phyloP scores from a whole-genome alignment of 805 yeast genomes.

The Suhomyces faveliae region DNA sequence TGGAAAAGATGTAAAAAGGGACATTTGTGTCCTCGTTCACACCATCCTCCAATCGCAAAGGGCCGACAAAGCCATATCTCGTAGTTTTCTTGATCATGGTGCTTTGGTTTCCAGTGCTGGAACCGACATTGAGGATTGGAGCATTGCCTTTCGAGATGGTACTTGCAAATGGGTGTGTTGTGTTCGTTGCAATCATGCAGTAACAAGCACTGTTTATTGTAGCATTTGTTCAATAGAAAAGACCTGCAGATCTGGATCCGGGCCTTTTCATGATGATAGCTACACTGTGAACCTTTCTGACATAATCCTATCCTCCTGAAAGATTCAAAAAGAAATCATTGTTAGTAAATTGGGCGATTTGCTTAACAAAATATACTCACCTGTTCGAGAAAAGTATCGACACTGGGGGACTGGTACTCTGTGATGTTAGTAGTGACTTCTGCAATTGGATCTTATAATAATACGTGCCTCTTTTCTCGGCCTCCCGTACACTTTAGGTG shows the following conservation, averaged over 20 bases:
- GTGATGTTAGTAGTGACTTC: conserved; percentile 8
- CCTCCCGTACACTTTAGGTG: conserved; percentile 18
- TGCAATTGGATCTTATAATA: neutral
- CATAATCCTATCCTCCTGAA: conserved; percentile 47
- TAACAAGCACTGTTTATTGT: conserved; percentile 46
- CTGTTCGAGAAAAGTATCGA: conserved; percentile 39
- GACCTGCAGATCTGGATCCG: conserved; percentile 57
- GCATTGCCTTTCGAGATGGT: conserved; percentile 26
- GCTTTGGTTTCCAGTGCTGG: conserved; percentile 44
- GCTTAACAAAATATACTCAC: conserved; percentile 22
- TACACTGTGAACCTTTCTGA: conserved; percentile 50
- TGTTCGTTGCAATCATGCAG: conserved; percentile 58
- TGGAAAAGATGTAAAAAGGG: conserved; percentile 54
- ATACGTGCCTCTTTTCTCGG: conserved; percentile 15
- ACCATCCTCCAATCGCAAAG: conserved; percentile 69
- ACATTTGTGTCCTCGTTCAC: conserved; percentile 60
- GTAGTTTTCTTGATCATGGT: conserved; percentile 43
- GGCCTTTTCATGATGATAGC: conserved; percentile 49
- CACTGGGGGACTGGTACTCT: conserved; percentile 22
- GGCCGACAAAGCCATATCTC: conserved; percentile 57
- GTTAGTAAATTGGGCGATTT: conserved; percentile 12
- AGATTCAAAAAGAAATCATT: conserved; percentile 18
- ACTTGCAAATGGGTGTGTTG: conserved; percentile 48
- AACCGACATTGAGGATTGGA: conserved; percentile 51
- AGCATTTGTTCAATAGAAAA: conserved; percentile 48